These are phyloP conservation scores for Talaromyces sp. DNA, from an alignment of 2,329 filamentous ascomycete genomes.

Conservation along the genomic window DNA sequence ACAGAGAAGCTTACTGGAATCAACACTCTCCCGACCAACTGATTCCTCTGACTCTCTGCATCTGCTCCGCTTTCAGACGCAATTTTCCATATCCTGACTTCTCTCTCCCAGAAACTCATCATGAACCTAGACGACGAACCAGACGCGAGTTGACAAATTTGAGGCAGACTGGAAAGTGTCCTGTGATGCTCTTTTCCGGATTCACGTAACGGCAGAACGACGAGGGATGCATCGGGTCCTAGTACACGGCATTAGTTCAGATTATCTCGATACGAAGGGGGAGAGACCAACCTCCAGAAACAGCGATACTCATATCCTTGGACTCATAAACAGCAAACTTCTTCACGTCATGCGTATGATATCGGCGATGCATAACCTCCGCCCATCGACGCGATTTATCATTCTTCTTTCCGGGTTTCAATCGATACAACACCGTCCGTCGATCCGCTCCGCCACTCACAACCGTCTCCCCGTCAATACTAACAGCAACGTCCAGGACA, in stretches of 20 bases:
- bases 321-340: conserved; percentile 87
- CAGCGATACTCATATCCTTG: conserved; percentile 73
- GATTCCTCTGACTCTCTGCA: conserved; percentile 33
- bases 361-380: conserved; percentile 77
- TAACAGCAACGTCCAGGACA: conserved; percentile 79
- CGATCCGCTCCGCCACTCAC: conserved; percentile 90
- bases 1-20: conserved; percentile 34
- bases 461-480: conserved; percentile 72
- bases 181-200: conserved; percentile 76
- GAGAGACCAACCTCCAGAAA: conserved; percentile 69
- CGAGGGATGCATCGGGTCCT: conserved; percentile 81
- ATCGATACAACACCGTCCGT: conserved; percentile 75
- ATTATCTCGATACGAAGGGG: not conserved
- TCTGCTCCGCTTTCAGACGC: conserved; percentile 45
- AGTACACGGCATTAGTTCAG: not conserved
- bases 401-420: conserved; percentile 45
- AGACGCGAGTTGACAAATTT: conserved; percentile 66
- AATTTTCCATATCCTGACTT: conserved; percentile 76
- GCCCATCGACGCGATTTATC: conserved; percentile 65
- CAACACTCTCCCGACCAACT: conserved; percentile 62
- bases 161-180: conserved; percentile 75
- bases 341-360: conserved; percentile 93
- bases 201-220: conserved; percentile 73
- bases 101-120: conserved; percentile 87
- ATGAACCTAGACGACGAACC: conserved; percentile 69